phyloP scores from a whole-genome alignment of 441 rosid genomes.

The Manihot esculenta region DNA sequence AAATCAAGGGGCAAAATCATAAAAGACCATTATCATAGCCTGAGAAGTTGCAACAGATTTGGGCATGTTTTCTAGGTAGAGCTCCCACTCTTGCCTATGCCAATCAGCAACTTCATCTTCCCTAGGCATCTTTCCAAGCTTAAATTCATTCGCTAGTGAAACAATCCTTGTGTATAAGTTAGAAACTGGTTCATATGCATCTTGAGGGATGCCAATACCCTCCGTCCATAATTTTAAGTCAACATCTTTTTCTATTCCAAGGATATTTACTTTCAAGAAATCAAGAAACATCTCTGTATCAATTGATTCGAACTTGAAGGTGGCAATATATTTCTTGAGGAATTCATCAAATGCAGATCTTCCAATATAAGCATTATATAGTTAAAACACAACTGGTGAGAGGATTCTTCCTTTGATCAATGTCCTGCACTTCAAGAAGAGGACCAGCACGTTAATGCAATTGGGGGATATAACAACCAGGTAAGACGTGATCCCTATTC shows the following conservation, averaged over 20 bases:
- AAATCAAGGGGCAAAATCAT: neutral
- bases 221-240: conserved; percentile 76
- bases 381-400: conserved; percentile 17
- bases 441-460: no score
- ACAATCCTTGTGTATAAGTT: no score
- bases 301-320: conserved; percentile 92
- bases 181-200: no score
- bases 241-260: conserved; percentile 78
- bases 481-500: no score
- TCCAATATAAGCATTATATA: conserved; percentile 55
- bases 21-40: conserved; percentile 36
- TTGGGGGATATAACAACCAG: no score
- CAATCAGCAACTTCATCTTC: conserved; percentile 94
- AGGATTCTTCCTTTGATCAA: conserved; percentile 8
- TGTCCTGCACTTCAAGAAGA: no score
- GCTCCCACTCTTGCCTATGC: conserved; percentile 98
- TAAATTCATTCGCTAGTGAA: conserved; percentile 80
- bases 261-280: conserved; percentile 70
- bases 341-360: no score
- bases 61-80: conserved; percentile 87
- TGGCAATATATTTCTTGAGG: conserved; percentile 81
- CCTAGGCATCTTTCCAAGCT: conserved; percentile 80
- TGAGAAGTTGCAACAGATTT: conserved; percentile 76
- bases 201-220: conserved; percentile 86
- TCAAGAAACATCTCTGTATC: conserved; percentile 72